These are phyloP conservation scores for Pseudofabraea citricarpa DNA, from an alignment of 2,329 filamentous ascomycete genomes.

Conservation along the genomic window DNA sequence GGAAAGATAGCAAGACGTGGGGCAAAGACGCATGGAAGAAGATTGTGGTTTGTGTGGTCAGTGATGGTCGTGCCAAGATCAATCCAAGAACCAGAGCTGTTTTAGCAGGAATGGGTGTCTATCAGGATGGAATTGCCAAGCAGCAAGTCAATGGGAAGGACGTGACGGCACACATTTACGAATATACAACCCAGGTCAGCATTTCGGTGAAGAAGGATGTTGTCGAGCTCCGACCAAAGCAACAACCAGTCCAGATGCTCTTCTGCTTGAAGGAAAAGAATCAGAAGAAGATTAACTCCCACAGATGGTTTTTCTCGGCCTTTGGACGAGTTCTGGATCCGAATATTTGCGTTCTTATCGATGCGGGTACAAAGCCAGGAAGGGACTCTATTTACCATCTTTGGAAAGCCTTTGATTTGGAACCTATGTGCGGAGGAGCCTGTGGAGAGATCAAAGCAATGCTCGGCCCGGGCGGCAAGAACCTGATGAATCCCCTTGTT, in stretches of 20 bases:
- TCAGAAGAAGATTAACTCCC: conserved; percentile 99
- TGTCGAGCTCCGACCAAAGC: conserved; percentile 77
- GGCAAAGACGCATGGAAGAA: conserved; percentile 99
- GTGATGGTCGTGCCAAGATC: conserved; percentile 95
- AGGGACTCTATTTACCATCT: conserved; percentile 94
- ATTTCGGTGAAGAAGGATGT: conserved; percentile 87
- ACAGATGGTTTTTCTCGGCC: conserved; percentile 98
- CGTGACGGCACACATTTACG: conserved; percentile 96
- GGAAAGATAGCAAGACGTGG: conserved; percentile 94
- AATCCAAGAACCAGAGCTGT: conserved; percentile 87
- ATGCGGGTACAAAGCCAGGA: conserved; percentile 92
- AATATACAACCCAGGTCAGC: conserved; percentile 84
- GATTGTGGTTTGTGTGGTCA: conserved; percentile 97
- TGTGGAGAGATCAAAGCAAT: conserved; percentile 99
- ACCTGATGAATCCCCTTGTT: conserved; percentile 87
- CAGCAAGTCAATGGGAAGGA: conserved; percentile 96
- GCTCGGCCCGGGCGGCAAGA: conserved; percentile 78
- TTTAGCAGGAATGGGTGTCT: conserved; percentile 88
- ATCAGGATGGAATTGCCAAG: conserved; percentile 97
- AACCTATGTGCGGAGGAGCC: conserved; percentile 95
- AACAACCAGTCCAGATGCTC: conserved; percentile 89
- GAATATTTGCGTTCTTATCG: conserved; percentile 93
- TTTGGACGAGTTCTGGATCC: conserved; percentile 90
- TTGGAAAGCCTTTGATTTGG: conserved; percentile 97
- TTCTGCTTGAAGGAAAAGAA: conserved; percentile 99